These are phyloP conservation scores for Plantago ovata DNA, from an alignment of 257 asterid genomes.

Conservation along the genomic window DNA sequence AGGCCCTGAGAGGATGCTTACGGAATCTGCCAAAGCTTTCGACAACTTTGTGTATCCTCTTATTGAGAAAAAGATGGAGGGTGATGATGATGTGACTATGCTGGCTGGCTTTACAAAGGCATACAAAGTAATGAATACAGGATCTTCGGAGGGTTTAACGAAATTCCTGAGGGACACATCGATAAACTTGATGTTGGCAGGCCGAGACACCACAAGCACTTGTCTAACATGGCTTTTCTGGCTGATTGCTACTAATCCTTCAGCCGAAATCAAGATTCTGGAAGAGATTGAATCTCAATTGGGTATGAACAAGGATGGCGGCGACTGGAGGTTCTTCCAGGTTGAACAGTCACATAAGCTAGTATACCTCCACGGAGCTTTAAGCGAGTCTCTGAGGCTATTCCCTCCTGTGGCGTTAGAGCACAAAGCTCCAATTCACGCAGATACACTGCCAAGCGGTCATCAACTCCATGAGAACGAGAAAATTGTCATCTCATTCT, in stretches of 20 bases:
- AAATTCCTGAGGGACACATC: slow-evolving; percentile 19
- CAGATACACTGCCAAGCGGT: not conserved
- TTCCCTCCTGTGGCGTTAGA: slow-evolving; percentile 28
- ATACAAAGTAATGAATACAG: slow-evolving; percentile 7
- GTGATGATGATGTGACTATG: not conserved
- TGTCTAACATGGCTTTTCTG: slow-evolving; percentile 25
- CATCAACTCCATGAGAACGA: not conserved
- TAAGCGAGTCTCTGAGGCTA: slow-evolving; percentile 39
- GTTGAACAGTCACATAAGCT: slow-evolving; percentile 14
- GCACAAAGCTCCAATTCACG: not conserved
- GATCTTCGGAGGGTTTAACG: not conserved
- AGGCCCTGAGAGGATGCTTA: slow-evolving; percentile 16
- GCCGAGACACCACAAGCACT: slow-evolving; percentile 29
- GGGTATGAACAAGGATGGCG: not conserved
- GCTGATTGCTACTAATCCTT: slow-evolving; percentile 22
- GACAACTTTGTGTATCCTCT: slow-evolving; percentile 34
- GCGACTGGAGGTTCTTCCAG: slow-evolving; percentile 23
- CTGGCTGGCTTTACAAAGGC: slow-evolving; percentile 16
- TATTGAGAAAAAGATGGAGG: slow-evolving; percentile 3
- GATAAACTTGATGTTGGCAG: slow-evolving; percentile 24
- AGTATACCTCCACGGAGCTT: slow-evolving; percentile 31
- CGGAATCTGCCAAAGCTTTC: slow-evolving; percentile 26
- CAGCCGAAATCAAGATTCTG: not conserved
- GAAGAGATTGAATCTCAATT: slow-evolving; percentile 11
- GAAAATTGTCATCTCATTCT: not conserved